Evolutionary conservation across 164 flowering plant genomes (phyloP).

Genomic region (Sedum album): DNA sequence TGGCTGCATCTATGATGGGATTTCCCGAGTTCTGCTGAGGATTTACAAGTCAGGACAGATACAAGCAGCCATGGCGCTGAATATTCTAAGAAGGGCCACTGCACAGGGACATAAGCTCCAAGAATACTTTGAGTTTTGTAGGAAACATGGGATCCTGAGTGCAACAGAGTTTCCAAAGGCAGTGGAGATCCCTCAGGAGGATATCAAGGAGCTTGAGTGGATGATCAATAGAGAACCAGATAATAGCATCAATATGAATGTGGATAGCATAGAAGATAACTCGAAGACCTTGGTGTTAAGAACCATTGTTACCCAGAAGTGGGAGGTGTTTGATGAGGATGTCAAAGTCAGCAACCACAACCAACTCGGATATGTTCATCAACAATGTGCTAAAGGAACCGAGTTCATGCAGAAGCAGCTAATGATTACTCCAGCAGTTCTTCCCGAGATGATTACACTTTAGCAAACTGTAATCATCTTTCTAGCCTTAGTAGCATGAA

Average conservation of each 20-base stretch:
- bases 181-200: slow-evolving; percentile 52
- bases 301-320: slow-evolving; percentile 45
- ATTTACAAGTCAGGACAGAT: slow-evolving; percentile 29
- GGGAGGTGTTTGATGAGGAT: slow-evolving; percentile 73
- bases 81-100: slow-evolving; percentile 38
- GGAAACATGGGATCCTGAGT: slow-evolving; percentile 40
- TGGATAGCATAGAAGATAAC: slow-evolving; percentile 10
- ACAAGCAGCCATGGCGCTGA: slow-evolving; percentile 51
- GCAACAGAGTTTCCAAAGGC: slow-evolving; percentile 41
- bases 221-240: slow-evolving; percentile 32
- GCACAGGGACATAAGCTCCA: slow-evolving; percentile 44
- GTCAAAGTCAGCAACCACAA: neutral
- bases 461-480: neutral
- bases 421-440: neutral
- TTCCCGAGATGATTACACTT: neutral
- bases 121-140: slow-evolving; percentile 45
- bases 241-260: neutral
- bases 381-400: neutral
- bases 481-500: neutral
- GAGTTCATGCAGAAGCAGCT: neutral
- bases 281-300: slow-evolving; percentile 4
- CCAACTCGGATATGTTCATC: neutral
- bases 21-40: slow-evolving; percentile 35
- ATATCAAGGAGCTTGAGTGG: slow-evolving; percentile 50
- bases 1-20: slow-evolving; percentile 43